Evolutionary conservation across 768 basidiomycete species (phyloP), one percentile per base, ranked within the genome.

Genomic region (Leccinum incarnatum): DNA sequence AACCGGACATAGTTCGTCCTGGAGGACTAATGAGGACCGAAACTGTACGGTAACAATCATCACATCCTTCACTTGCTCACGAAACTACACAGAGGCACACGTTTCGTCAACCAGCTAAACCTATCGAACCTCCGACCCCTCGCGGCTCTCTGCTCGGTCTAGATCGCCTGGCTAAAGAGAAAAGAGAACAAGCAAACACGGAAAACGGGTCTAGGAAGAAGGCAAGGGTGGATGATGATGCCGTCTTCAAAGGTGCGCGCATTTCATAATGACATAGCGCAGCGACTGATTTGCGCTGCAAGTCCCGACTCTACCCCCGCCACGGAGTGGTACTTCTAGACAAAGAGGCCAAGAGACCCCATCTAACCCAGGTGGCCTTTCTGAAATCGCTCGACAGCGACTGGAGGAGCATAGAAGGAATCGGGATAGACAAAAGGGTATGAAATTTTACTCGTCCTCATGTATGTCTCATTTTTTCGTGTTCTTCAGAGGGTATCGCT

Each of bases 321-420:
- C 77, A 30, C 79, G 83, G 49, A 74, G 70, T 42, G 72, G 77
- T n/a, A 85, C 88, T 66, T 69, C 80, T 2, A 83, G 96, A 5
- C 86, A 90, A 60, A 78, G 90, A 59, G 91, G 86, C 0, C 89
- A 89, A 64, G 96, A 97, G 64, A 98, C 96, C 0, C 96, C 96
- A 0, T 96, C 95, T 19, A 91, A 95, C 69, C 88, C 92, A 3
- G 90, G 92, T 37, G 96, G 96, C 15, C 76, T 99, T 19, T 91
- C 93, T 1, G 89, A 92, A 27, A 76, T 78, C 1, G 93, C 87
- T 14, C 78, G 87, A 19, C 78, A 81, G 62, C 76, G 83, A 58
- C 74, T 98, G 29, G 93, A 95, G 57, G 95, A 95, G 62, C 75
- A 93, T 66, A 80, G 90, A 58, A 80, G 79, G 60, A 83, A 81